Percentiles rank a stretch among this genome's conserved stretches.
phyloP scores from a whole-genome alignment of 768 basidiomycete genomes.

The Russula foetens region DNA sequence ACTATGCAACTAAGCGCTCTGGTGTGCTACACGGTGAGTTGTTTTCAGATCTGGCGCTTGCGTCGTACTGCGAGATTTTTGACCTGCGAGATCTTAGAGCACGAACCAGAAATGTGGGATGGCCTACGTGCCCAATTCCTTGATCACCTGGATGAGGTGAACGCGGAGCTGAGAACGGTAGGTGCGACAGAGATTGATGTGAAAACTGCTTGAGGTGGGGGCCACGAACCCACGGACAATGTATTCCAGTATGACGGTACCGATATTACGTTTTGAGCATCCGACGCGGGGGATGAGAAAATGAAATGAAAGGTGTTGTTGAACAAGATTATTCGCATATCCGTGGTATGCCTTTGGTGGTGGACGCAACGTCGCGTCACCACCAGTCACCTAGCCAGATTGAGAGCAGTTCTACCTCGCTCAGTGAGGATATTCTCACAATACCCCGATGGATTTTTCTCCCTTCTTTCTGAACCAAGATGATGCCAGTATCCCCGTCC shows the following conservation, averaged over 20 bases:
- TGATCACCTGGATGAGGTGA: constrained; percentile 48
- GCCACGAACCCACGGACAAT: neutral
- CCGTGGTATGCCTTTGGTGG: too few relatives aligned
- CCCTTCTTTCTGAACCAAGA: too few relatives aligned
- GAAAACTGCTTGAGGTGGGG: neutral
- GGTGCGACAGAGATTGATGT: neutral
- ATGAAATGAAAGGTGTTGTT: neutral
- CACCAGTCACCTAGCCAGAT: too few relatives aligned
- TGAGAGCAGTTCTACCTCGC: too few relatives aligned
- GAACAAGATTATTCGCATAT: too few relatives aligned
- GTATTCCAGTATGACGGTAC: neutral
- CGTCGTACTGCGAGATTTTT: neutral
- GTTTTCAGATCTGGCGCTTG: neutral
- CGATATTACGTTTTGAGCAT: neutral
- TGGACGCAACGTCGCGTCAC: too few relatives aligned
- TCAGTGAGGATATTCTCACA: too few relatives aligned
- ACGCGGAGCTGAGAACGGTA: constrained; percentile 24
- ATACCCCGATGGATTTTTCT: too few relatives aligned
- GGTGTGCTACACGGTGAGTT: constrained; percentile 49
- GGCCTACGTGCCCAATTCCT: constrained; percentile 49
- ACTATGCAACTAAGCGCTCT: constrained; percentile 51
- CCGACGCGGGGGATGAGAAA: neutral
- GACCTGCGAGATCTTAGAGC: constrained; percentile 31
- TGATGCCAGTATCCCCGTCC: too few relatives aligned
- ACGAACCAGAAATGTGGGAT: constrained; percentile 64